Base-by-base conservation (phyloP, 257 asterid genomes). In the Primulina tabacum region DNA sequence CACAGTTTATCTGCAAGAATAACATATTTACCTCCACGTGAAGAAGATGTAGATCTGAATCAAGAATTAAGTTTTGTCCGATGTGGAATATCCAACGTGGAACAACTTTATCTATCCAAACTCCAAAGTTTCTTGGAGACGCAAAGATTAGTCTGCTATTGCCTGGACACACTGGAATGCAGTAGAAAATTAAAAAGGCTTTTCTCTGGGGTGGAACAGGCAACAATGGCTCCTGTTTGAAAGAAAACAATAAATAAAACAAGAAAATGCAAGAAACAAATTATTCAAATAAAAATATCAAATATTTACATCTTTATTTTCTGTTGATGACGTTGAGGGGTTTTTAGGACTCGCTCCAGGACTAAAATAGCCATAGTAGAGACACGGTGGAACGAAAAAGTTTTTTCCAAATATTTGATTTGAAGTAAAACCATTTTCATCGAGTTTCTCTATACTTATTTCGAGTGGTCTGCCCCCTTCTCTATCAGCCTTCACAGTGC, bases 101-200 rank as follows among this genome's bases (percentile, higher is more conserved):
- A 67, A 90, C 10, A 55, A 90, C 70, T 62, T 73, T 80, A 55
- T 85, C 91, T 6, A 87, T 8, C 95, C 85, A 85, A 71, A 87
- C 87, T 1, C 81, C 92, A 73, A 89, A 86, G 81, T 90, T 90
- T 81, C 96, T 87, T 8, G 96, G 90, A 60, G 85, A 47, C 6
- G 73, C 78, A 75, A 84, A 85, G 75, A 90, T 90, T 73, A 90
- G 40, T 76, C 97, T 87, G 92, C 97, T 88, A 38, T 87, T 62
- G 28, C 97, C 96, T 2, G 97, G 97, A 77, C 95, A 82, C 40
- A 90, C 97, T 34, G 97, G 97, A 73, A 89, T 73, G 72, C 96
- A 89, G 65, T 71, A 77, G 84, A 90, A 90, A 55, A 82, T 79
- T 71, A 87, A 83, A 60, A 81, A 47, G 2, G 74, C 75, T 74